Evolutionary conservation across 108 stramenopile genomes (phyloP), one percentile per base, ranked within the genome.

Genomic region (Cyclotella choctawhatcheeana): DNA sequence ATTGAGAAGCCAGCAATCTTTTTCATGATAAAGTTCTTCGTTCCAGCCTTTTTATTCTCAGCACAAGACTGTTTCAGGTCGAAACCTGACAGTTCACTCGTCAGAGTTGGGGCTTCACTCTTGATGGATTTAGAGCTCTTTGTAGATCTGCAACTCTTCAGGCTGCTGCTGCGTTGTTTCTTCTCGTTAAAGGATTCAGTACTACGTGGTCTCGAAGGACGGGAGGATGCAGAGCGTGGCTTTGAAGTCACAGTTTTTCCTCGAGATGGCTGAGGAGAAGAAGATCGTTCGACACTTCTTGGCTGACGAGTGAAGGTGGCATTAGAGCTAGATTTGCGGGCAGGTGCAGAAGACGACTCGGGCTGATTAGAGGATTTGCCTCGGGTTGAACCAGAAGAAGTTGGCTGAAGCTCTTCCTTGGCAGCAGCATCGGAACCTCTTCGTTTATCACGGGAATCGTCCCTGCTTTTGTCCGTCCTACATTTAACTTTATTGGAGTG

Each of bases 31-130:
- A n/a, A 45, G 6, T 0, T 48, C 29, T 64, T 64, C 16, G 21
- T 30, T 10, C 8, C 21, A 43, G 40, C 5, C 29, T 60, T 60
- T 22, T 47, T 48, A 26, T 47, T 64, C 18, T 5, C 13, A 3
- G 18, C 37, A 34, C 10, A 14, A 16, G 63, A 48, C 12, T 10
- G n/a, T 25, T 61, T 25, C 14, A 61, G 30, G 37, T 64, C 44
- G 27, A 64, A 64, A 7, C 45, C 63, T 14, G 45, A 26, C 6
- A 64, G 24, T 48, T 64, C 26, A 17, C 34, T 64, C 1, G 45
- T 64, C 45, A 64, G 21, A 10, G 18, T 64, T 5, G 63, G 44
- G 5, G 45, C 18, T n/a, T 64, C 63, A 32, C 59, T 60, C 35
- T 60, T 60, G 35, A 22, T 22, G 0, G 59, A 60, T 24, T 40